A percentile compares a stretch with the other conserved stretches of the same genome.
Evolutionary conservation across 345 rosid genomes (phyloP).

Genomic region (Linum tenue): DNA sequence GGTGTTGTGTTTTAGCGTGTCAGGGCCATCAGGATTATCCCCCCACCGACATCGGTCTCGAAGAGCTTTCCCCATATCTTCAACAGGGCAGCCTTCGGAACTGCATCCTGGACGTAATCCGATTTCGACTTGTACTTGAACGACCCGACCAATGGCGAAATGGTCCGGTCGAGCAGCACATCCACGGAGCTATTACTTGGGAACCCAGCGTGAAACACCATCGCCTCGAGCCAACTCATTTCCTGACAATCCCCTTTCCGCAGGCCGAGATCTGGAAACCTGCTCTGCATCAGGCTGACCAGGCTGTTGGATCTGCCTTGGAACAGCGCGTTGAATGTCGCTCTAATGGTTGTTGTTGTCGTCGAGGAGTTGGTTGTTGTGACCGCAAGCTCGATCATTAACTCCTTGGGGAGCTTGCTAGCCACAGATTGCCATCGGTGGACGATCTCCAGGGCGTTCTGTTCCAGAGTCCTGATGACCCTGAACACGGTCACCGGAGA

Average conservation of each 20-base stretch:
- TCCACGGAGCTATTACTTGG: neutral
- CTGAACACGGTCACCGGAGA: conserved; percentile 8
- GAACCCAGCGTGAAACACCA: neutral
- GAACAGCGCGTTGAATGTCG: neutral
- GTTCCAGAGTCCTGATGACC: conserved; percentile 1
- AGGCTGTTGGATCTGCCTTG: neutral
- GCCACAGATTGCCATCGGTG: conserved; percentile 10
- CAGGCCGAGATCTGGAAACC: conserved; percentile 4
- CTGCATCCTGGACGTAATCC: neutral
- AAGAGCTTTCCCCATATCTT: neutral
- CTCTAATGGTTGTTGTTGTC: neutral
- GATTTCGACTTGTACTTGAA: neutral
- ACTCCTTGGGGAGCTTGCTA: neutral
- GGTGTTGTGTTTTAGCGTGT: no score
- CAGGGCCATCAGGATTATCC: no score
- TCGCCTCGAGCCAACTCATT: neutral
- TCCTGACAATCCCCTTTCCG: neutral
- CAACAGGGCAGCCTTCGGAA: neutral
- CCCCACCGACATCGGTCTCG: neutral
- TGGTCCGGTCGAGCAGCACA: neutral
- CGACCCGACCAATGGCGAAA: neutral
- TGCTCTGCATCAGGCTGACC: neutral
- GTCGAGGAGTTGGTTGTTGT: neutral
- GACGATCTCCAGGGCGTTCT: neutral
- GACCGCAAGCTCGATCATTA: neutral